Base-by-base conservation (phyloP, 1,139 yeast genomes). In the Hyphopichia wangnamkhiaoensis region DNA sequence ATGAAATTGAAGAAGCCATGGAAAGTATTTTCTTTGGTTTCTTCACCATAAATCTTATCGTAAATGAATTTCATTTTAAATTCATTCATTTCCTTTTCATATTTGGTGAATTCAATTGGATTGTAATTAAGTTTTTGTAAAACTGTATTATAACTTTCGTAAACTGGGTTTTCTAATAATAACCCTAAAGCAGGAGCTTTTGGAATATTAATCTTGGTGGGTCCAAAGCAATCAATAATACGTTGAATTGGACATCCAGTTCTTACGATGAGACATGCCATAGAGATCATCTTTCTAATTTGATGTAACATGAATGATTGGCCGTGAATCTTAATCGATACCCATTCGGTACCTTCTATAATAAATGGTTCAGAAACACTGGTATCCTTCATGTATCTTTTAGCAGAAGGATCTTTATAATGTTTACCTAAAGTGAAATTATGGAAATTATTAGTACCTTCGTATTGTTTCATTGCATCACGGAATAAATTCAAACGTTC, bases 231-330 rank as follows among this genome's bases (percentile, higher is more conserved):
- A 53, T 88, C 86, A n/a, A 69, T 59, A 47, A 93, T 87, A 49
- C 95, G 78, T 16, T 75, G 74, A 23, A 79, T 59, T 3, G 98
- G 96, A 54, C 93, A 80, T 14, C 96, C 93, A 16, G 94, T 83
- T 55, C 98, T 79, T 23, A 91, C 81, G 14, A 87, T 80, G 40
- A 93, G 71, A 0, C 91, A 80, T 1, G 95, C 96, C 95, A 93
- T 85, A 20, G 97, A 94, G 43, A 94, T 89, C 99, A 93, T 93
- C 61, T 93, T 93, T 60, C 99, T 81, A 56, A 93, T 93, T 71
- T 93, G 99, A 63, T 93, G 98, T 46, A 93, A 74, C 99, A 94
- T 94, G 62, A 93, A 93, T 7, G 97, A 89, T 65, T 93, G 98
- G 3, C 99, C 99, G 59, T 93, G 98, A 46, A 93, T 88, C 65